A percentile compares a stretch with the other conserved stretches of the same genome.
Conservation (phyloP, 345 rosid genomes). For the Populus davidiana region DNA sequence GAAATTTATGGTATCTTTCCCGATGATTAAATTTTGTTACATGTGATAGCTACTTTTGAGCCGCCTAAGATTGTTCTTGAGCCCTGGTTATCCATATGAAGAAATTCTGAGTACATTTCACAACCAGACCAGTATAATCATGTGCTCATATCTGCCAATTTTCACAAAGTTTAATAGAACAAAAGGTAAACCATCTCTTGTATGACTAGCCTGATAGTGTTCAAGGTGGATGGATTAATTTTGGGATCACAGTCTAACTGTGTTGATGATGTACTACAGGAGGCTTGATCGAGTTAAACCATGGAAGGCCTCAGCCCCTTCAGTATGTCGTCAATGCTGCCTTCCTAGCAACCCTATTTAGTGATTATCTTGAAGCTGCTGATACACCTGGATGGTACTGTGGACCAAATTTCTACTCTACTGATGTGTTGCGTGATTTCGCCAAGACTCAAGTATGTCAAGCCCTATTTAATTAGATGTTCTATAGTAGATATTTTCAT, state of each 20-base stretch:
- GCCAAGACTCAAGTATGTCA: constrained; percentile 74
- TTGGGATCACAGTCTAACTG: constrained; percentile 15
- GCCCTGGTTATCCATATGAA: constrained; percentile 93
- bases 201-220: neutral
- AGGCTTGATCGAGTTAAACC: constrained; percentile 83
- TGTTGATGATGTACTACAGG: constrained; percentile 40
- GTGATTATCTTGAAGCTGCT: constrained; percentile 94
- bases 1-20: neutral
- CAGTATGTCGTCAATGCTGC: constrained; percentile 93
- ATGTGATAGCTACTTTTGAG: constrained; percentile 62
- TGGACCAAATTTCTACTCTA: constrained; percentile 82
- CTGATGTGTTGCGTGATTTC: constrained; percentile 66
- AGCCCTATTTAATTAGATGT: neutral
- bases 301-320: constrained; percentile 94
- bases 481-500: constrained; percentile 3
- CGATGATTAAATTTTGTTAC: neutral
- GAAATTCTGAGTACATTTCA: constrained; percentile 83
- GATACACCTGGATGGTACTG: constrained; percentile 98
- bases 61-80: constrained; percentile 80
- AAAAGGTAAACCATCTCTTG: constrained; percentile 40
- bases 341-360: constrained; percentile 68
- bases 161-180: constrained; percentile 71
- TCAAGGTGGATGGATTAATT: neutral
- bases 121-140: constrained; percentile 75
- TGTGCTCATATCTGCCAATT: constrained; percentile 74